A percentile compares a stretch with the other conserved stretches of the same genome.
Conservation (phyloP, 2,329 filamentous ascomycete species). For the Aspergillus flavus region DNA sequence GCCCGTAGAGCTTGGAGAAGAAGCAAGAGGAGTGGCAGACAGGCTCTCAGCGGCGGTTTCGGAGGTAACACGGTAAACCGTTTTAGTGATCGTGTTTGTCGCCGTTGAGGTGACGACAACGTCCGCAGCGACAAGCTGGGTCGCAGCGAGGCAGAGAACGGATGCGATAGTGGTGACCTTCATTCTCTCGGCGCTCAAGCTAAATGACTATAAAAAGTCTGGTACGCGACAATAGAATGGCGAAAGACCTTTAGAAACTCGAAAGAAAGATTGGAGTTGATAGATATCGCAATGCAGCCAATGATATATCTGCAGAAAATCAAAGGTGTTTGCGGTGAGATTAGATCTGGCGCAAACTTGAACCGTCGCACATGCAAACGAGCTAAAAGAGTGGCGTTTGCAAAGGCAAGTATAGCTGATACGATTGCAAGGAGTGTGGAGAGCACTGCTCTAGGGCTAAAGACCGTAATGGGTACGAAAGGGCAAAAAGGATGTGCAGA, state of each 20-base stretch:
- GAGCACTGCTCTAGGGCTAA: slow-evolving; percentile 31
- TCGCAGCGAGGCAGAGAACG: slow-evolving; percentile 38
- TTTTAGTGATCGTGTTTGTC: slow-evolving; percentile 45
- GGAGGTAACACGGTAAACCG: slow-evolving; percentile 48
- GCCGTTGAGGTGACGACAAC: slow-evolving; percentile 29
- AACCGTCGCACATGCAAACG: slow-evolving; percentile 13
- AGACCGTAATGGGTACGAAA: slow-evolving; percentile 19
- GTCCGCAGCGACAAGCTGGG: slow-evolving; percentile 34
- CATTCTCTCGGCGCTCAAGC: slow-evolving; percentile 29
- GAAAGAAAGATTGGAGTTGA: neutral
- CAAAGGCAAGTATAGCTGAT: slow-evolving; percentile 13
- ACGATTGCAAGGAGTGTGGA: slow-evolving; percentile 29
- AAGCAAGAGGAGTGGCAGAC: slow-evolving; percentile 18
- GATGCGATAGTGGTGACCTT: slow-evolving; percentile 38
- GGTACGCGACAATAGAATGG: neutral
- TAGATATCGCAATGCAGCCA: neutral
- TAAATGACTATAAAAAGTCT: neutral
- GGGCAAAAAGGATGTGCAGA: slow-evolving; percentile 15
- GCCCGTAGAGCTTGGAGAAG: slow-evolving; percentile 34
- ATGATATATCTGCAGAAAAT: slow-evolving; percentile 8
- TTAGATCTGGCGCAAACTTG: slow-evolving; percentile 1
- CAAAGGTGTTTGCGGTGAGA: neutral
- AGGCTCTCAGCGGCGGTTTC: slow-evolving; percentile 30
- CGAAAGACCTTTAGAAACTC: neutral
- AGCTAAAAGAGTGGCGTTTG: slow-evolving; percentile 31